Conservation (phyloP, 352 stramenopile species). For the Sclerospora graminicola region DNA sequence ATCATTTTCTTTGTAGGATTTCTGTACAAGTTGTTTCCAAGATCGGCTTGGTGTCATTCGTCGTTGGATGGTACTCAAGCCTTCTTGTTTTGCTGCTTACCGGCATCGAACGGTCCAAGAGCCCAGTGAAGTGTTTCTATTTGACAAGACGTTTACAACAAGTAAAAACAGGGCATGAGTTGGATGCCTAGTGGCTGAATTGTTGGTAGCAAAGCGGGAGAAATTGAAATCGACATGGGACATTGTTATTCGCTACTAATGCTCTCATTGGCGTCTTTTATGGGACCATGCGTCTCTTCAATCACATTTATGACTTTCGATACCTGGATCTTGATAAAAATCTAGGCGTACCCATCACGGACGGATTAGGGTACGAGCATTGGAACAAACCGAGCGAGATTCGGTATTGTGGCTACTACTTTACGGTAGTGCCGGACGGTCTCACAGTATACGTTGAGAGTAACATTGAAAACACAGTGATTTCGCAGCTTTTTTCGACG, state of each 20-base stretch:
- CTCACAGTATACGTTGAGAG: constrained; percentile 39
- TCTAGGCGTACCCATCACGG: constrained; percentile 17
- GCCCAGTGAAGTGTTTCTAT: constrained; percentile 79
- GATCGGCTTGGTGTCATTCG: constrained; percentile 76
- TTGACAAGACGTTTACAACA: constrained; percentile 75
- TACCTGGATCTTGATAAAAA: constrained; percentile 21
- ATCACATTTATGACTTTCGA: constrained; percentile 52
- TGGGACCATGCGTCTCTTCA: constrained; percentile 48
- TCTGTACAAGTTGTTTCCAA: constrained; percentile 85
- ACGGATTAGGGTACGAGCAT: constrained; percentile 33
- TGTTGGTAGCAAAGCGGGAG: constrained; percentile 65
- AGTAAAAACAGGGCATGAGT: constrained; percentile 68
- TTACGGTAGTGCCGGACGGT: constrained; percentile 37
- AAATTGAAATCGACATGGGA: constrained; percentile 79
- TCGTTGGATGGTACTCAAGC: constrained; percentile 82
- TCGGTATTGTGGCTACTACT: constrained; percentile 68
- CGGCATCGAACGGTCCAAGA: constrained; percentile 60
- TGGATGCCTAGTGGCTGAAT: constrained; percentile 84
- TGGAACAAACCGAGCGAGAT: constrained; percentile 26
- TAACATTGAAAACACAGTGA: constrained; percentile 21
- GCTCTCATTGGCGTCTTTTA: constrained; percentile 58
- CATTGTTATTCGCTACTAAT: constrained; percentile 78
- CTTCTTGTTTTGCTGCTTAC: constrained; percentile 78
- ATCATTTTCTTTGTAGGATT: constrained; percentile 66
- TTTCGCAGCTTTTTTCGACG: constrained; percentile 62